Percentiles rank a stretch among this genome's conserved stretches.
Conservation (phyloP, 2,329 filamentous ascomycete species). For the Pyrenochaeta sp. region DNA sequence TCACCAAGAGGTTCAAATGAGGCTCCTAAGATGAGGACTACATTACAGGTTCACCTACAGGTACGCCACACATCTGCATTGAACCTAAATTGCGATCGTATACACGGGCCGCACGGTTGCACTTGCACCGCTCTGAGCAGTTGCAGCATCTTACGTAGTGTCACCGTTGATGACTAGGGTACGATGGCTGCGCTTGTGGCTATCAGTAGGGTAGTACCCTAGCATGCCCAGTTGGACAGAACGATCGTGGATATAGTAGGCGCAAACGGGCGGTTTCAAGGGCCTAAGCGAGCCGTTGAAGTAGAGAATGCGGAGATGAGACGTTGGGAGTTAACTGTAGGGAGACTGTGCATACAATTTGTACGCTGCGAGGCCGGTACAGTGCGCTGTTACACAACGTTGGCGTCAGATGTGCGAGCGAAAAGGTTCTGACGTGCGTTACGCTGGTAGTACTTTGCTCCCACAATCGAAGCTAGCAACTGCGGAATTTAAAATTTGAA, state of each 20-base stretch:
- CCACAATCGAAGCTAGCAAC: constrained; percentile 20
- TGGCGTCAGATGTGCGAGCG: constrained; percentile 24
- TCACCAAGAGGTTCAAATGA: background rate
- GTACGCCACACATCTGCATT: constrained; percentile 8
- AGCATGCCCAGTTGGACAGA: background rate
- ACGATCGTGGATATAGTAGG: background rate
- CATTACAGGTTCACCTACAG: background rate
- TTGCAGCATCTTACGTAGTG: constrained; percentile 11
- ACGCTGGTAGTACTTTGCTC: constrained; percentile 15
- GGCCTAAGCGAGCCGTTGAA: constrained; percentile 14
- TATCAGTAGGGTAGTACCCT: background rate
- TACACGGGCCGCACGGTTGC: constrained; percentile 15
- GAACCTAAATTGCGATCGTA: constrained; percentile 4
- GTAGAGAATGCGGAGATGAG: background rate
- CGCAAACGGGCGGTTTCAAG: constrained; percentile 25
- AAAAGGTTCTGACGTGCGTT: constrained; percentile 43
- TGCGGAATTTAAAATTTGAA: constrained; percentile 5
- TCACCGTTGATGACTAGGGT: constrained; percentile 4
- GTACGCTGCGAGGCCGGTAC: constrained; percentile 26
- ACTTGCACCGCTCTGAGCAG: constrained; percentile 13
- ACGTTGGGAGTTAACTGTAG: constrained; percentile 12
- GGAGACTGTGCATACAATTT: constrained; percentile 15
- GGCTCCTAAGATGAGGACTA: background rate
- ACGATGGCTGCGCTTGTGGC: background rate
- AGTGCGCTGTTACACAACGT: constrained; percentile 37